phyloP scores from a whole-genome alignment of 2,329 filamentous ascomycete species.

The Sclerotinia spermophila region DNA sequence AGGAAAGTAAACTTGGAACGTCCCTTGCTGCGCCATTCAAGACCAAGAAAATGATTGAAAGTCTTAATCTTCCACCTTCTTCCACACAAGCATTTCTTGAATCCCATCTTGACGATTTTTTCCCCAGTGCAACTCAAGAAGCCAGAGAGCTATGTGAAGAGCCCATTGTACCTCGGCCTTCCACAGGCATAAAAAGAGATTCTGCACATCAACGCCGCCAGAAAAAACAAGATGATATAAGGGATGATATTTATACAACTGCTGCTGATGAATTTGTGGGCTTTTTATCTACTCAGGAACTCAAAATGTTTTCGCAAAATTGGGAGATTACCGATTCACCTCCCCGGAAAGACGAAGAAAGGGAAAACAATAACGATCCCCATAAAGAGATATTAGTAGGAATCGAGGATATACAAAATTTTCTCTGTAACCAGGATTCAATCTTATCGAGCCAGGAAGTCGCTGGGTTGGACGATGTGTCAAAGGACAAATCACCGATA shows the following conservation, averaged over 20 bases:
- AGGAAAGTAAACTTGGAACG: constrained; percentile 10
- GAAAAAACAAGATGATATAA: background rate
- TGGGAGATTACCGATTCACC: constrained; percentile 37
- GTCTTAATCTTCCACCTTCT: constrained; percentile 33
- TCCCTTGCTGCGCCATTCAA: background rate
- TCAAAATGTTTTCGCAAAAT: constrained; percentile 48
- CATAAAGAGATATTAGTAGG: background rate
- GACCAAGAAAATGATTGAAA: background rate
- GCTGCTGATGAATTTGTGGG: constrained; percentile 21
- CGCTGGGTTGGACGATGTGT: background rate
- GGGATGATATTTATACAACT: background rate
- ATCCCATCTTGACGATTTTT: constrained; percentile 49
- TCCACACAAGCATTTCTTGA: constrained; percentile 54
- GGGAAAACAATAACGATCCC: background rate
- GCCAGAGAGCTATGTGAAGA: constrained; percentile 49
- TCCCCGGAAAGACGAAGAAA: background rate
- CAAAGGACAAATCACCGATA: background rate
- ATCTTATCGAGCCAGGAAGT: background rate
- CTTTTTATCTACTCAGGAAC: constrained; percentile 42
- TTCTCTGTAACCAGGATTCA: background rate
- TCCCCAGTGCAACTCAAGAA: constrained; percentile 55
- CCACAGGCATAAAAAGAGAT: background rate
- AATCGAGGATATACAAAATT: background rate
- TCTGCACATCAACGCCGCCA: too few species aligned
- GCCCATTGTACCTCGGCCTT: background rate